Evolutionary conservation across 1,284 basidiomycete genomes (phyloP), one percentile per base, ranked within the genome.

Genomic region (Irpex sp.): DNA sequence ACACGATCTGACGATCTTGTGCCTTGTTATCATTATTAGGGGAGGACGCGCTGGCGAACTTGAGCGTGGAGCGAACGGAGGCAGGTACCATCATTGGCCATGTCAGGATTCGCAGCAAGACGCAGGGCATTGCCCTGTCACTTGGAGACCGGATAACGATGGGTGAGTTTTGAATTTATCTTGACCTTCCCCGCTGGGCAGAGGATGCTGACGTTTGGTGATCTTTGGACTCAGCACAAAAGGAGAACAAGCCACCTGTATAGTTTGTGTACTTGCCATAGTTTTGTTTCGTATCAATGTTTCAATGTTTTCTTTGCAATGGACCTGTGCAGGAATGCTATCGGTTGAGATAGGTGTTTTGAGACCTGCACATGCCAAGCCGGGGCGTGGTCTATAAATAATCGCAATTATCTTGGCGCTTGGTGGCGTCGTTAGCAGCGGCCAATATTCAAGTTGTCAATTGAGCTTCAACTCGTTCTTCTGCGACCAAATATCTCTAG

Each of bases 21-120:
- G 23, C 10, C 16, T 21, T 36, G 28, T 23, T 54, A 35, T 54
- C 33, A n/a, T 47, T 16, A 12, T 56, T 64, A 93, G 90, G 92
- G 61, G 97, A 99, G 76, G 97, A 99, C 71, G 97, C 96, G 0
- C 77, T 99, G 39, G 96, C 97, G 51, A 99, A 99, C 74, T 76
- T 98, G 65, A 95, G 92, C 67, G 90, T 99, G 65, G 97, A 99
- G 73, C 85, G 91, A 70, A 88, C 91, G 48, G 91, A 94, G 59
- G 78, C 77, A 12, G 94, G 94, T 1, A 83, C 81, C 5, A 90
- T 97, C 67, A 88, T 88, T 28, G 94, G 94, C 0, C 94, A 96
- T 75, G 93, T 96, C 21, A 85, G 94, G 58, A 97, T 96, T 70
- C 85, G 94, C 61, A 94, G 91, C 72, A 97, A 96, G 78, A 96